Evolutionary conservation across 257 asterid genomes (phyloP), one percentile per base, ranked within the genome.

Genomic region (Nicotiana obtusifolia): DNA sequence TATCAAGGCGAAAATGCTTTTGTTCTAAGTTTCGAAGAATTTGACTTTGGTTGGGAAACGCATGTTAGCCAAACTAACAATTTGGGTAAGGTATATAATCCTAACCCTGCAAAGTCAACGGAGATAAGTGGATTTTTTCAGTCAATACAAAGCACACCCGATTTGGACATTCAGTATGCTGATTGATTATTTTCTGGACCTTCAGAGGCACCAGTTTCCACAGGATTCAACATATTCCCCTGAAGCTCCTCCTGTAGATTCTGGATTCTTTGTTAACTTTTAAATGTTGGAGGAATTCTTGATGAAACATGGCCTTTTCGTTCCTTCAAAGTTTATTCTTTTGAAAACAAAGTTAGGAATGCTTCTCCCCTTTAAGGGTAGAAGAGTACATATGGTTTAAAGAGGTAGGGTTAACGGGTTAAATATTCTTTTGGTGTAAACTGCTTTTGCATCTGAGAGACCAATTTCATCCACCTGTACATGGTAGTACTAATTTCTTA

Each of bases 181-280:
- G 41, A 77, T 78, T 92, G 93, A 92, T 66, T 81, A 56, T 86
- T 52, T 77, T 84, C 88, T 75, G 66, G 80, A 62, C 87, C 91
- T 52, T 67, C 66, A 57, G 82, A 71, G 8, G 35, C 57, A 13
- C 60, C 59, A 41, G 33, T 44, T 69, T 69, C 37, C 10, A 71
- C 54, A 62, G 88, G 69, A 75, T 78, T 89, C 87, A 84, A 84
- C 80, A 83, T 60, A 10, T 82, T 85, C 94, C 26, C 89, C 91
- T 37, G 92, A 89, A 77, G 64, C 90, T 85, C 78, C 87, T 84
- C 75, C 84, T 49, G 11, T 83, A 35, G 83, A 84, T 67, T 81
- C 86, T 82, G 91, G 90, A 80, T 81, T 79, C 82, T 65, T 83
- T 49, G 88, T 85, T 81, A 88, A 86, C 84, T 75, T 87, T 65